Base-by-base conservation (phyloP, 345 rosid genomes). In the Excoecaria agallocha region DNA sequence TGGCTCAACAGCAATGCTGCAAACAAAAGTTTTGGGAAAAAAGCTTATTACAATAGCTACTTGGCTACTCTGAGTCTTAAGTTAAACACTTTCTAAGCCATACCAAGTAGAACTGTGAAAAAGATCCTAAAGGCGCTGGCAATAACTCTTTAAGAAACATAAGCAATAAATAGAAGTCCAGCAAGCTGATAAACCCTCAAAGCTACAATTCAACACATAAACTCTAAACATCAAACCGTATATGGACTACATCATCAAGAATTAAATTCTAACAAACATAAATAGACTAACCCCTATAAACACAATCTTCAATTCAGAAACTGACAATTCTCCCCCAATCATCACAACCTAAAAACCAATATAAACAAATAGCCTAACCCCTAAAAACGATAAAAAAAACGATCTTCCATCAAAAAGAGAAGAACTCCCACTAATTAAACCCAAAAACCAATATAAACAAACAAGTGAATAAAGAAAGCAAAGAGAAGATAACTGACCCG, bases 401-500 rank as follows among this genome's bases (percentile, higher is more conserved):
- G 43, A 65, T 2, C 30, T 30, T 30, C 30, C 30, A 30, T 30
- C 1, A 30, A 30, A 30, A 30, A 30, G 1, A 30, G 30, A 6
- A 11, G 12, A 24, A 2, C 4, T 8, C 35, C 4, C 51, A 48
- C 9, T 37, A 7, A 66, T 22, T 48, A 25, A 51, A 64, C 19
- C 22, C 12, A 56, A 50, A 48, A 1, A 13, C 1, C 17, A 15
- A 10, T 1, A 72, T 10, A 55, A 5, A 20, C 39, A 16, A 4
- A 25, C 15, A 35, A 17, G 30, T 38, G 6, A 24, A 15, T 11
- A 2, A 51, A 24, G 17, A 38, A 39, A 51, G 19, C 41, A 5
- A 43, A 24, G 50, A 38, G 10, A 59, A 41, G 20, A 3, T 8
- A 69, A 63, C 86, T 74, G 80, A 91, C 95, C 97, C 63, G 95